Percentiles rank a stretch among this genome's conserved stretches.
Conservation (phyloP, 192 early-diverging fungal species). For the Backusella sp. region DNA sequence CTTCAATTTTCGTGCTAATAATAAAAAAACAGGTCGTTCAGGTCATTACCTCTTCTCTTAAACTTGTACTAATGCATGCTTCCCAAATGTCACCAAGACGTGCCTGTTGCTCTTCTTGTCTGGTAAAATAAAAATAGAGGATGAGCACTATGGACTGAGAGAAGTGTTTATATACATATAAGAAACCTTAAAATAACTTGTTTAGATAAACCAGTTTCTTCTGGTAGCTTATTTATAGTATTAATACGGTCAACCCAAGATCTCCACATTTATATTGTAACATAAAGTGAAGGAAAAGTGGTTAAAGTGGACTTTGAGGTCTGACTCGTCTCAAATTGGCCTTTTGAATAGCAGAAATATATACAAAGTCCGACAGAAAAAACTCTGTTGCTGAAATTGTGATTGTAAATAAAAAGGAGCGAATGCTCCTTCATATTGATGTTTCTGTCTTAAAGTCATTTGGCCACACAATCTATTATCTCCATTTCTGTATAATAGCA, state of each 20-base stretch:
- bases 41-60: constrained; percentile 13
- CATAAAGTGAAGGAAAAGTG: not conserved
- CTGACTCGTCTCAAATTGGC: not conserved
- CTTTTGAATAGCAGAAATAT: not conserved
- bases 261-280: constrained; percentile 30
- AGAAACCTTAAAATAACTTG: not conserved
- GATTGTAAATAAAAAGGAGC: not conserved
- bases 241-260: constrained; percentile 43
- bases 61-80: not conserved
- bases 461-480: not conserved
- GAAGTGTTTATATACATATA: not conserved
- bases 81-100: constrained; percentile 22
- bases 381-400: too few species aligned
- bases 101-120: constrained; percentile 21
- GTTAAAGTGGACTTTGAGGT: not conserved
- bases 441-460: not conserved
- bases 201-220: not conserved
- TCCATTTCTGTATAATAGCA: not conserved
- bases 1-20: not conserved
- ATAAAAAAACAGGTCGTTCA: not conserved
- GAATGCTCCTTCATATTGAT: not conserved
- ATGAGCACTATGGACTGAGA: not conserved
- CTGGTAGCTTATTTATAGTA: constrained; percentile 17
- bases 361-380: not conserved
- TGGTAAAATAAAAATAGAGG: constrained; percentile 8